Percentiles rank a stretch among this genome's conserved stretches.
phyloP scores from a whole-genome alignment of 208 protist species.

The Tritrichomonas musculus region DNA sequence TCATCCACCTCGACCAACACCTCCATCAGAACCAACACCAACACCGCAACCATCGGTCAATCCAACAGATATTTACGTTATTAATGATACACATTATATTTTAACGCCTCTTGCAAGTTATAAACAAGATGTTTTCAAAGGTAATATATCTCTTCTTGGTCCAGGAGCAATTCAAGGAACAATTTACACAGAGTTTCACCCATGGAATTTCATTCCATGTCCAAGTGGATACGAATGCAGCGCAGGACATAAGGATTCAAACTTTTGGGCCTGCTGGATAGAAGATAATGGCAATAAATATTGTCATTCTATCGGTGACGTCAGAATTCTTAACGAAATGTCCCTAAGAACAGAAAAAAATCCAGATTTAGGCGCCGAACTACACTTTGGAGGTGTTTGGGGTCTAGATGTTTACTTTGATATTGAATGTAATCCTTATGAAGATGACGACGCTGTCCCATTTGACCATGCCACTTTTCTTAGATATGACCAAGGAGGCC shows the following conservation, averaged over 20 bases:
- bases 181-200: neutral
- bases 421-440: neutral
- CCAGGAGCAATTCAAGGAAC: neutral
- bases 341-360: too few relatives aligned
- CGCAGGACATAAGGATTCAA: neutral
- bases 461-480: neutral
- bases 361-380: neutral
- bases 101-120: neutral
- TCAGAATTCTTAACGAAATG: neutral
- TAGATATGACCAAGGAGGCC: neutral
- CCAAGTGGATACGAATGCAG: neutral
- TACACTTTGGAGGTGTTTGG: neutral
- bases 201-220: neutral
- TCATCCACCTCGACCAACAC: neutral
- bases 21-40: neutral
- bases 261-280: neutral
- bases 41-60: neutral
- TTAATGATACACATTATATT: slow-evolving; percentile 19
- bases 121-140: neutral
- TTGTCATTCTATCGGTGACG: neutral
- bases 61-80: neutral
- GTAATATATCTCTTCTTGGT: neutral
- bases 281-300: neutral
- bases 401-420: neutral
- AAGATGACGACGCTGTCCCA: neutral